Evolutionary conservation across 139 green algal species (phyloP).

Genomic region (Chlorella sp.): DNA sequence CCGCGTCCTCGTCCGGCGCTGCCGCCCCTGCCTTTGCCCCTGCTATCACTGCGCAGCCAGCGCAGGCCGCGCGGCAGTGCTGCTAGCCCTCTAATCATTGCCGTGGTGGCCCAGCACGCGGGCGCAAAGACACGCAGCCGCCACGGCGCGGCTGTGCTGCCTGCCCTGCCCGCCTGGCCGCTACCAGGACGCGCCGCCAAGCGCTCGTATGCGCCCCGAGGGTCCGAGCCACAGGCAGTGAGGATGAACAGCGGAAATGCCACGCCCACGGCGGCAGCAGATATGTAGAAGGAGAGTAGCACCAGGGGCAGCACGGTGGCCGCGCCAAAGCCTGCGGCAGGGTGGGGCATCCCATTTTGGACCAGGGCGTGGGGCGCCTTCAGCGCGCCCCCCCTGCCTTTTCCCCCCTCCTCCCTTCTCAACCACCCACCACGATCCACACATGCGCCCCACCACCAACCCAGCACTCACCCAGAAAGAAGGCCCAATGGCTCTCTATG

Average conservation of each 20-base stretch:
- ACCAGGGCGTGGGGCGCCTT: background rate
- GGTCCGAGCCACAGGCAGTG: constrained; percentile 57
- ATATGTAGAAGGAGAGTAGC: constrained; percentile 58
- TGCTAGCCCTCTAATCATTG: too few species aligned
- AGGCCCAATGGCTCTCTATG: constrained; percentile 79
- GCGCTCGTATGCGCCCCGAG: too few species aligned
- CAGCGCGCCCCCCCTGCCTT: background rate
- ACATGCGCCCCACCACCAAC: background rate
- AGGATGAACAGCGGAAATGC: constrained; percentile 74
- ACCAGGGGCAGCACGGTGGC: constrained; percentile 51
- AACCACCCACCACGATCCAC: background rate
- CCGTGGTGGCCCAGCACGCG: too few species aligned
- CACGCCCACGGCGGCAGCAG: constrained; percentile 59
- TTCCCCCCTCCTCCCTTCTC: background rate
- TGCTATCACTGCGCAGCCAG: too few species aligned
- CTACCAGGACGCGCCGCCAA: too few species aligned
- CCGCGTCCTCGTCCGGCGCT: too few species aligned
- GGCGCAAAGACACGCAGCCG: too few species aligned
- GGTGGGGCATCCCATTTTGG: background rate
- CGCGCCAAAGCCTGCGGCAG: constrained; percentile 59
- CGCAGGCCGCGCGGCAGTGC: too few species aligned
- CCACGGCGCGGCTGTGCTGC: too few species aligned
- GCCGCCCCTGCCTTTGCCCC: too few species aligned
- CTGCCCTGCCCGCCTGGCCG: background rate
- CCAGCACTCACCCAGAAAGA: constrained; percentile 57